phyloP scores from a whole-genome alignment of 2,329 filamentous ascomycete genomes.

The Botrytis elliptica region DNA sequence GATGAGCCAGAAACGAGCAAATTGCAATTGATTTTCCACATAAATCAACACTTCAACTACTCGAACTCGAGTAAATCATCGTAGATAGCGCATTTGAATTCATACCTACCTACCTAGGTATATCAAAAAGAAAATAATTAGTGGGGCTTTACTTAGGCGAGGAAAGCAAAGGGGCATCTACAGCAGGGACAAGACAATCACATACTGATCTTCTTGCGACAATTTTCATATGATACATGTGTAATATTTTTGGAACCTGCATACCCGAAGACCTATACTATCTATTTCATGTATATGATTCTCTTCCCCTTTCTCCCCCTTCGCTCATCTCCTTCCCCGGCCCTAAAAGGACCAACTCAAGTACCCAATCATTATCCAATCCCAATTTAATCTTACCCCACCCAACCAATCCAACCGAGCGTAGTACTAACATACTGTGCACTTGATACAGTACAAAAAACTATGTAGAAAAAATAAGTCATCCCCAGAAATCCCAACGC shows the following conservation, averaged over 20 bases:
- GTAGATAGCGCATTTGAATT: no score
- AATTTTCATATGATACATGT: neutral
- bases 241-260: neutral
- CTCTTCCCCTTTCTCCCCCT: neutral
- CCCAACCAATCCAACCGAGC: neutral
- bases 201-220: neutral
- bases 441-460: conserved; percentile 17
- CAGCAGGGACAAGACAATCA: neutral
- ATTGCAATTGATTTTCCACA: neutral
- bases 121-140: neutral
- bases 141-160: conserved; percentile 4
- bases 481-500: conserved; percentile 2
- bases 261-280: neutral
- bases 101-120: no score
- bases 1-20: neutral
- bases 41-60: neutral
- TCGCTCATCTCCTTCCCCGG: neutral
- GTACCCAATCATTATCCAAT: conserved; percentile 5
- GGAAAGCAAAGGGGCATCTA: neutral
- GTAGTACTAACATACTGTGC: neutral
- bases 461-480: neutral
- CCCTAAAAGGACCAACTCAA: neutral
- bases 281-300: neutral
- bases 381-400: neutral
- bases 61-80: neutral